A percentile compares a stretch with the other conserved stretches of the same genome.
phyloP scores from a whole-genome alignment of 257 asterid genomes.

The Gentiana macrophylla region DNA sequence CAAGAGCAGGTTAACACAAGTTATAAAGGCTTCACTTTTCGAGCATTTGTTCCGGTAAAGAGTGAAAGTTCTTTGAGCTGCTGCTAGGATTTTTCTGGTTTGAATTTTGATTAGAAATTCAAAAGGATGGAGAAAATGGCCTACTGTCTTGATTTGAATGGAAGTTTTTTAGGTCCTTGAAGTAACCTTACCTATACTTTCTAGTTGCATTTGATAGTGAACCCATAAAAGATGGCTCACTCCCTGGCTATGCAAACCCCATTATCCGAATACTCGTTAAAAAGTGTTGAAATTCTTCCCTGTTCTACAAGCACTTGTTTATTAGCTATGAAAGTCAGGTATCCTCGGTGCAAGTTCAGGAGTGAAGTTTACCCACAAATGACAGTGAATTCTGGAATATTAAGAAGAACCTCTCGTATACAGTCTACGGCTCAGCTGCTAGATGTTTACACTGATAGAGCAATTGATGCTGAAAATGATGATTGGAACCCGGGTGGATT shows the following conservation, averaged over 20 bases:
- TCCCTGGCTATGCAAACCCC: conserved; percentile 28
- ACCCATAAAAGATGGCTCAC: conserved; percentile 24
- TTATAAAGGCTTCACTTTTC: background rate
- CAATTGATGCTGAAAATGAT: conserved; percentile 17
- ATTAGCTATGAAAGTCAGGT: conserved; percentile 15
- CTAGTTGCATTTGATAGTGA: conserved; percentile 1
- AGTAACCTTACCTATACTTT: conserved; percentile 1
- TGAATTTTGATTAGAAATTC: background rate
- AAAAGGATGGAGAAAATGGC: background rate
- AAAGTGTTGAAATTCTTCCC: conserved; percentile 21
- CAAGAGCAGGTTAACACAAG: no score
- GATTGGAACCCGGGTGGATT: conserved; percentile 17
- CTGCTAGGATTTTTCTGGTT: background rate
- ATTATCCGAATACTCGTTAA: conserved; percentile 26
- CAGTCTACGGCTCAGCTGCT: conserved; percentile 28
- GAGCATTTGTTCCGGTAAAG: background rate
- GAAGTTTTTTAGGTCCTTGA: background rate
- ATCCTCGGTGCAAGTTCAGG: conserved; percentile 14
- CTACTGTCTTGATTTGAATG: conserved; percentile 1
- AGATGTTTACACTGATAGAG: conserved; percentile 30
- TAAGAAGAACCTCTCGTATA: conserved; percentile 15
- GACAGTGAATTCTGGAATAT: conserved; percentile 18
- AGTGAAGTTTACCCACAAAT: conserved; percentile 12
- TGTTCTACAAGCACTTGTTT: conserved; percentile 12
- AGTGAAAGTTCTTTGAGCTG: background rate